phyloP scores from a whole-genome alignment of 805 yeast genomes.

The Wickerhamiella brachini region DNA sequence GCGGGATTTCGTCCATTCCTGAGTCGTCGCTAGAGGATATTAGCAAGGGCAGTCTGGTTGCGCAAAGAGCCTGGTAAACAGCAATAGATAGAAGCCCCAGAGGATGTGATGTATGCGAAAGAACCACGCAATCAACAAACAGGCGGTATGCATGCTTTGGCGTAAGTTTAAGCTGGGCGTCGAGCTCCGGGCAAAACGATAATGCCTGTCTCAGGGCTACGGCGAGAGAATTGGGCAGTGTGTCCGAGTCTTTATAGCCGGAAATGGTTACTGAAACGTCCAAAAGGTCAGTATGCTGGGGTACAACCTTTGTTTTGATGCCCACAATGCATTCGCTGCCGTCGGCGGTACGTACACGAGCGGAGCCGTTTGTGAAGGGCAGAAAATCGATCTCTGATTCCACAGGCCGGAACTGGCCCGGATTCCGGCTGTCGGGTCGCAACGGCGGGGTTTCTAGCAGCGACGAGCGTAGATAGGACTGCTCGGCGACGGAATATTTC shows the following conservation, averaged over 20 bases:
- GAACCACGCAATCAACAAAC: conserved; percentile 64
- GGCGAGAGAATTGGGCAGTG: conserved; percentile 48
- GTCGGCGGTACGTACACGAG: conserved; percentile 71
- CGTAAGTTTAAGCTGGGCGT: conserved; percentile 43
- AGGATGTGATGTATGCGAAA: conserved; percentile 70
- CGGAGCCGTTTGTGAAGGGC: conserved; percentile 84
- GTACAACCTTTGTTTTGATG: conserved; percentile 69
- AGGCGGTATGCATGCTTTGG: conserved; percentile 63
- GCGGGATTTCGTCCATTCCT: conserved; percentile 71
- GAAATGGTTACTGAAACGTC: conserved; percentile 58
- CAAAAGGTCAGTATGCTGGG: conserved; percentile 32
- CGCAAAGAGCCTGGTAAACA: conserved; percentile 63
- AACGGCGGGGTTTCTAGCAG: conserved; percentile 43
- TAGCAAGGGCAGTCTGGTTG: conserved; percentile 62
- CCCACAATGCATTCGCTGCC: conserved; percentile 92
- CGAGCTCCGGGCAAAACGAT: conserved; percentile 34
- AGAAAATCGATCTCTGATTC: conserved; percentile 71
- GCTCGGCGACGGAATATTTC: conserved; percentile 28
- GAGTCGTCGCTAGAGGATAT: conserved; percentile 46
- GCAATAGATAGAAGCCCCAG: conserved; percentile 69
- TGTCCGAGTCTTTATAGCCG: conserved; percentile 68
- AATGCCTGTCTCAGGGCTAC: conserved; percentile 41
- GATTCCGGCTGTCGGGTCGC: conserved; percentile 75
- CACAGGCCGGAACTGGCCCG: conserved; percentile 68
- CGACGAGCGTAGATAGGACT: conserved; percentile 59